Evolutionary conservation across 805 yeast genomes (phyloP), one percentile per base, ranked within the genome.

Genomic region (Metschnikowia baotianmanensis): DNA sequence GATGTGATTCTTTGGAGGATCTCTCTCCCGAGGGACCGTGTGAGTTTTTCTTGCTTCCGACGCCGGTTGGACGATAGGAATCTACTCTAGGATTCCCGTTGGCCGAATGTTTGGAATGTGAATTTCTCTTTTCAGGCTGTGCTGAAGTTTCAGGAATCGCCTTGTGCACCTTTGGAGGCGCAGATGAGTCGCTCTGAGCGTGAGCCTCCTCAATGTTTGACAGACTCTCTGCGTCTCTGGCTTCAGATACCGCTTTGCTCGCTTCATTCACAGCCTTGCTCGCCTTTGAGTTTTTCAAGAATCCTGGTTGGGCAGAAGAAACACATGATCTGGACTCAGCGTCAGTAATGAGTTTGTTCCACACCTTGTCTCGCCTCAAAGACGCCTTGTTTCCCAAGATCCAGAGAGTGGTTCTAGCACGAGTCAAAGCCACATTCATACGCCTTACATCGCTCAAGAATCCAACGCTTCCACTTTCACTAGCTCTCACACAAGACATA

Each of bases 341-440:
- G 67, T 90, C 82, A 0, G 62, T 59, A 8, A 90, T 72, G 37
- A 93, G 66, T 42, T 77, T 71, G 20, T 61, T 65, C 99, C 99
- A 93, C 0, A 88, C 78, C 18, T 68, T 68, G 57, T 89, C 84
- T 39, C 76, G 65, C 6, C 59, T 52, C 49, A 91, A 73, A 1
- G 95, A 80, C n/a, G 71, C 66, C 22, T 72, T 76, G 52, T 86
- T 82, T 16, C 99, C 99, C 12, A 95, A 62, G 42, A 93, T 82
- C 98, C 98, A 93, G 48, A 93, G 67, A 1, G 98, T 85, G 1
- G 95, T 76, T 51, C 83, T 78, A 0, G 98, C 97, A 68, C 99
- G 85, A 1, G 98, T 91, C 26, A 93, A 66, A 0, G 96, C 98
- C 39, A 93, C 99, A 62, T 93, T 93, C 96, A 93, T 87, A 69